Base-by-base conservation (phyloP, 495 filamentous ascomycete genomes). In the Apiosordaria backusii region DNA sequence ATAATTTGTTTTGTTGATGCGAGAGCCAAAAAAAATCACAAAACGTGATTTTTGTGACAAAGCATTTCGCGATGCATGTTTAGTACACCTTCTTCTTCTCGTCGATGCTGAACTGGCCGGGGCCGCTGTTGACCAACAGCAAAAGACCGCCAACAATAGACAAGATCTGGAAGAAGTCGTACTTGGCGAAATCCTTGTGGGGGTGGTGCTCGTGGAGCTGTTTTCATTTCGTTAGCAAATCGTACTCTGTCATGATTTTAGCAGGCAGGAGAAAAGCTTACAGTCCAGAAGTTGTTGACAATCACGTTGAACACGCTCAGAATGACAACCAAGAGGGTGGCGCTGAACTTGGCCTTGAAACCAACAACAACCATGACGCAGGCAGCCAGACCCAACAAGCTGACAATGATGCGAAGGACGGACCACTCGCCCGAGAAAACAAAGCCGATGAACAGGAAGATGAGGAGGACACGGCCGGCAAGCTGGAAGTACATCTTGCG, bases 21-120 rank as follows among this genome's bases (percentile, higher is more conserved):
- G 35, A 18, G 35, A 45, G 4, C 3, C 16, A 15, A 9, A 45
- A 45, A 13, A 15, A 45, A 45, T 13, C 35, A 45, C 35, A 15
- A 7, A 45, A 13, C 16, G 35, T 13, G 10, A 45, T 45, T 45
- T 18, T 15, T 13, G 16, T 45, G 35, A 45, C 35, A 45, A 45
- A 13, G 16, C 35, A 45, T 6, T 45, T 45, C 35, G 35, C 35
- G 16, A 45, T 45, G 9, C n/a, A n/a, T 45, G 3, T 53, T 61
- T 90, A 99, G 81, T 99, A 99, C 68, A 99, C 95, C 86, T 99
- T 99, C 89, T 99, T 99, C 89, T 99, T 99, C 86, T 98, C 96
- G 78, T 99, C 95, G 79, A 99, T 92, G 77, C 91, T 96, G 82
- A 97, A 89, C 79, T 97, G 91, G 58, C 95, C 95, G 15, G 95